Conservation (phyloP, 2,329 filamentous ascomycete species). For the Penicillium paneum region DNA sequence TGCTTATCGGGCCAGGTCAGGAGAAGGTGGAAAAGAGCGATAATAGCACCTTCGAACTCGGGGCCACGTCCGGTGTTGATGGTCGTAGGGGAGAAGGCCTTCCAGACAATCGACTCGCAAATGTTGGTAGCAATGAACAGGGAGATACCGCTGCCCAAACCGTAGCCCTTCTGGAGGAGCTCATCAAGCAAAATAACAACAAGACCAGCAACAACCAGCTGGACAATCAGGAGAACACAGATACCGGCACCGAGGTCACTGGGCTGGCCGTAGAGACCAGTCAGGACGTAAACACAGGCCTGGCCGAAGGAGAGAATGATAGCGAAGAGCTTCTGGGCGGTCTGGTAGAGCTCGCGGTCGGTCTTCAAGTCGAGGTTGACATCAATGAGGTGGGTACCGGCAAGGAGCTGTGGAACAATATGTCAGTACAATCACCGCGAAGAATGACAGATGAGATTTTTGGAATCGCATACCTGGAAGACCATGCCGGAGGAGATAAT, state of each 20-base stretch:
- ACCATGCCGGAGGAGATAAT: slow-evolving; percentile 99
- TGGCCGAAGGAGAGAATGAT: slow-evolving; percentile 98
- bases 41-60: slow-evolving; percentile 97
- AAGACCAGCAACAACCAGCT: slow-evolving; percentile 94
- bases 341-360: slow-evolving; percentile 99
- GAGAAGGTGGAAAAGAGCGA: slow-evolving; percentile 94
- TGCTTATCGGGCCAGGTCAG: slow-evolving; percentile 99
- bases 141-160: slow-evolving; percentile 96
- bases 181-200: slow-evolving; percentile 99
- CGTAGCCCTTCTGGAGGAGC: slow-evolving; percentile 98
- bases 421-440: slow-evolving; percentile 16
- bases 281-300: slow-evolving; percentile 97
- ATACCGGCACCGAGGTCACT: slow-evolving; percentile 96
- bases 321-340: slow-evolving; percentile 96
- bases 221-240: slow-evolving; percentile 95
- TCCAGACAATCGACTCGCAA: slow-evolving; percentile 99
- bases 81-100: slow-evolving; percentile 97
- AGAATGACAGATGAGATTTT: neutral
- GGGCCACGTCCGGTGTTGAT: slow-evolving; percentile 99
- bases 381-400: slow-evolving; percentile 98
- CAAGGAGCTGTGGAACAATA: slow-evolving; percentile 64
- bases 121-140: slow-evolving; percentile 99
- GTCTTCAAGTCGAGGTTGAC: slow-evolving; percentile 99
- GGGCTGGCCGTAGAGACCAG: slow-evolving; percentile 93
- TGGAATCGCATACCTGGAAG: slow-evolving; percentile 66